These are phyloP conservation scores for Gossypium ekmanianum DNA, from an alignment of 345 rosid genomes.

Conservation along the genomic window DNA sequence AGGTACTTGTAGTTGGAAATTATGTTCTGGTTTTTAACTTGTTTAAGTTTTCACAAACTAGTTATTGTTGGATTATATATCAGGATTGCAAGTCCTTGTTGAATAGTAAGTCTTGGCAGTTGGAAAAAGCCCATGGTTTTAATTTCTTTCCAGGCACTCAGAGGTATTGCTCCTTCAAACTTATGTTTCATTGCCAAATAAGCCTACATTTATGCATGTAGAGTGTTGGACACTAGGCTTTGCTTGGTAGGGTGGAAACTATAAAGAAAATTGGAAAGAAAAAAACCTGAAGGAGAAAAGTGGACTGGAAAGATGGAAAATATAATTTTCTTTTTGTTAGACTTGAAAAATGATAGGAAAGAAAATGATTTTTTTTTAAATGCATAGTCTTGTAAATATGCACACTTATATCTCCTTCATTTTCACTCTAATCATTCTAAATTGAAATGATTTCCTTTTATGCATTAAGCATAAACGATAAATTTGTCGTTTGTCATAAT, in stretches of 20 bases:
- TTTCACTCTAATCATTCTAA: too few relatives aligned
- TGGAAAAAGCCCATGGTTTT: slow-evolving; percentile 85
- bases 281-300: background rate
- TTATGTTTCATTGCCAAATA: background rate
- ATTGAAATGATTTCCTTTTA: too few relatives aligned
- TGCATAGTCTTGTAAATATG: too few relatives aligned
- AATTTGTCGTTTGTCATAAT: too few relatives aligned
- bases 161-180: slow-evolving; percentile 40
- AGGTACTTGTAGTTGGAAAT: slow-evolving; percentile 40
- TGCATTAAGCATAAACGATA: too few relatives aligned
- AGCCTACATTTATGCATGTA: background rate
- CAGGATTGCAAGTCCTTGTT: slow-evolving; percentile 83
- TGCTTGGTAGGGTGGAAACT: background rate
- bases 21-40: slow-evolving; percentile 11
- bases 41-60: slow-evolving; percentile 16
- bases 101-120: slow-evolving; percentile 61
- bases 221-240: background rate
- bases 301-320: background rate
- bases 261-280: background rate
- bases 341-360: too few relatives aligned
- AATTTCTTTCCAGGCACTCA: slow-evolving; percentile 95
- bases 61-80: slow-evolving; percentile 7
- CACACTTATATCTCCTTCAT: too few relatives aligned
- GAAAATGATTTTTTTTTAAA: too few relatives aligned
- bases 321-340: background rate